Base-by-base conservation (phyloP, 2,329 filamentous ascomycete species). In the Fusarium marasasianum region DNA sequence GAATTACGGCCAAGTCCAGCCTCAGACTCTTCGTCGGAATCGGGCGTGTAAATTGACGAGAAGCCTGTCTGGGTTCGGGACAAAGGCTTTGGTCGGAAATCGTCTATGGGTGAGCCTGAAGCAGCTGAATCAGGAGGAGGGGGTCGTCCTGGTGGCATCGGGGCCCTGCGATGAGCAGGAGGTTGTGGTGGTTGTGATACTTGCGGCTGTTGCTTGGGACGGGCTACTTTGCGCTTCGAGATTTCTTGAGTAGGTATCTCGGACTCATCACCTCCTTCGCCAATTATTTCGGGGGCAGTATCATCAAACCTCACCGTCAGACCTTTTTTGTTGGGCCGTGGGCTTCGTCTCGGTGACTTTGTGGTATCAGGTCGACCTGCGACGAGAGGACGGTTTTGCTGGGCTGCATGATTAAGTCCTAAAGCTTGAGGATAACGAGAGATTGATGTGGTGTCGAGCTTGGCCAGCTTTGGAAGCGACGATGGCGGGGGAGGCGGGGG, bases 221-320 rank as follows among this genome's bases (percentile, higher is more conserved):
- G 83, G 37, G 78, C 60, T 74, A 78, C 85, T 81, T 88, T 91
- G 71, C 84, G 85, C 79, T 86, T 87, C 10, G 90, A 91, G 62
- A 98, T 92, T 79, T 96, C 93, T 26, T 90, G 85, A 4, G 91
- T 89, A 4, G 93, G 93, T 14, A 88, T 84, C 61, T 93, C 91
- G 62, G 93, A 92, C 81, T 98, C 95, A 79, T 98, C 96, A 40
- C 96, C 96, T 66, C 96, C 96, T 82, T 96, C 92, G 53, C 96
- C 96, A 79, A 98, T 98, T 71, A 98, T 83, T 53, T 94, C 92
- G 12, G 95, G 95, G 62, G 88, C 86, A 15, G 87, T 88, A 75
- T 93, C 90, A 59, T 88, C 89, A 78, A 98, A 98, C 63, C 87
- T 90, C 41, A 98, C 95, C 9, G 85, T 85, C 70, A 96, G 85